A percentile compares a stretch with the other conserved stretches of the same genome.
These are phyloP conservation scores for Coprinopsis sp. DNA, from an alignment of 768 basidiomycete genomes.

Conservation along the genomic window DNA sequence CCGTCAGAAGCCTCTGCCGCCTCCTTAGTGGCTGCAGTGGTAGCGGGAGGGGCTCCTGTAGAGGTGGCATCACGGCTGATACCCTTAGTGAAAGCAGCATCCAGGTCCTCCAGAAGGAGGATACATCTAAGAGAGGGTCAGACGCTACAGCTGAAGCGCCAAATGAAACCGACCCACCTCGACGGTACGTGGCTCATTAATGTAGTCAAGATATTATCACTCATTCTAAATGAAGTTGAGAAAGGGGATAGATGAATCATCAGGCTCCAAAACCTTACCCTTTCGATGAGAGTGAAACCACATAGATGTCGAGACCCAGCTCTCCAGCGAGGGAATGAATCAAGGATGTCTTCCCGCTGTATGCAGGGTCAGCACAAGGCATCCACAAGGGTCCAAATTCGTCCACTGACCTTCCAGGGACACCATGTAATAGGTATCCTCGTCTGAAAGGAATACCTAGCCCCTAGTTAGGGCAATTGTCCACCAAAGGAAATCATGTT, in stretches of 20 bases:
- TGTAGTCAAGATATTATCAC: constrained; percentile 81
- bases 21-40: constrained; percentile 28
- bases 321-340: constrained; percentile 85
- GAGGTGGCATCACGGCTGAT: constrained; percentile 78
- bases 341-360: constrained; percentile 79
- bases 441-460: constrained; percentile 84
- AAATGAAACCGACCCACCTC: constrained; percentile 40
- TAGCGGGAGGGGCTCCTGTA: constrained; percentile 63
- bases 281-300: constrained; percentile 83
- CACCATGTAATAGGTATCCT: constrained; percentile 81
- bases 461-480: constrained; percentile 11
- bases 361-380: constrained; percentile 5
- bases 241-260: not conserved
- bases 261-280: constrained; percentile 44
- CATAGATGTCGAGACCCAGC: constrained; percentile 85
- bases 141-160: constrained; percentile 9
- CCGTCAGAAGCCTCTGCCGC: constrained; percentile 57
- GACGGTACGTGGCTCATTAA: constrained; percentile 87
- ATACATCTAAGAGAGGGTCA: constrained; percentile 61
- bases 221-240: constrained; percentile 55
- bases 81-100: constrained; percentile 86
- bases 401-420: constrained; percentile 65
- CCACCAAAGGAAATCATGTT: constrained; percentile 14
- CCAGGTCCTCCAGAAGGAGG: constrained; percentile 89
- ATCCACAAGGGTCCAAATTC: constrained; percentile 10